Percentiles rank a stretch among this genome's conserved stretches.
Conservation (phyloP, 768 basidiomycete genomes). For the Boletus insuetus region DNA sequence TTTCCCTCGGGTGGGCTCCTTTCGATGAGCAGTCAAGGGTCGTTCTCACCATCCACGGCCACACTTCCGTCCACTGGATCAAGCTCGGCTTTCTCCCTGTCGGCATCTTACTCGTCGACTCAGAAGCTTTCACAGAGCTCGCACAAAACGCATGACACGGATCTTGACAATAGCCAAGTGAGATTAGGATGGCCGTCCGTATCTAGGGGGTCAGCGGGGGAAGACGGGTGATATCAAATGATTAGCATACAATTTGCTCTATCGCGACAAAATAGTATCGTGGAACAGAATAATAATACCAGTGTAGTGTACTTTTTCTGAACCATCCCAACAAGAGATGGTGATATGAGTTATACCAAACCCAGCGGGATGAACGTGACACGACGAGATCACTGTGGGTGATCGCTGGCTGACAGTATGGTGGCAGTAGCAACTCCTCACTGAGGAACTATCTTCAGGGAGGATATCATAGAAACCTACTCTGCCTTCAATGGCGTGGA, state of each 20-base stretch:
- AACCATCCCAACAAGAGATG: neutral
- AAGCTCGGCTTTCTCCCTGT: conserved; percentile 8
- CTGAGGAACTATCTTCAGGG: too few species aligned
- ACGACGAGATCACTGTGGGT: too few species aligned
- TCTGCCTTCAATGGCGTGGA: neutral
- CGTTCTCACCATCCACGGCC: conserved; percentile 19
- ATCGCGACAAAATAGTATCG: neutral
- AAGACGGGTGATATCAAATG: conserved; percentile 15
- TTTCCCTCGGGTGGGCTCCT: conserved; percentile 11
- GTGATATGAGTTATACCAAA: too few species aligned
- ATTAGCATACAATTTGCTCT: conserved; percentile 3
- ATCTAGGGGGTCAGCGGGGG: conserved; percentile 13
- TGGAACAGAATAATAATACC: neutral
- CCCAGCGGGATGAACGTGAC: too few species aligned
- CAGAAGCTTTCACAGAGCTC: conserved; percentile 9
- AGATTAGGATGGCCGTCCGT: conserved; percentile 11
- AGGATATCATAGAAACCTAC: neutral
- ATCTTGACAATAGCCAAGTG: conserved; percentile 3
- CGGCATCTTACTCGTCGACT: conserved; percentile 14
- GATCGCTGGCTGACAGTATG: too few species aligned
- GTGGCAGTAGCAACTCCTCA: too few species aligned
- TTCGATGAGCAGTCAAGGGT: conserved; percentile 13
- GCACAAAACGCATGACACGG: conserved; percentile 8
- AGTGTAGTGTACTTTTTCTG: neutral
- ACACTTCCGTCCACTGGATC: conserved; percentile 10